Evolutionary conservation across 352 stramenopile genomes (phyloP), one percentile per base, ranked within the genome.

Genomic region (Blastocystis sp.): DNA sequence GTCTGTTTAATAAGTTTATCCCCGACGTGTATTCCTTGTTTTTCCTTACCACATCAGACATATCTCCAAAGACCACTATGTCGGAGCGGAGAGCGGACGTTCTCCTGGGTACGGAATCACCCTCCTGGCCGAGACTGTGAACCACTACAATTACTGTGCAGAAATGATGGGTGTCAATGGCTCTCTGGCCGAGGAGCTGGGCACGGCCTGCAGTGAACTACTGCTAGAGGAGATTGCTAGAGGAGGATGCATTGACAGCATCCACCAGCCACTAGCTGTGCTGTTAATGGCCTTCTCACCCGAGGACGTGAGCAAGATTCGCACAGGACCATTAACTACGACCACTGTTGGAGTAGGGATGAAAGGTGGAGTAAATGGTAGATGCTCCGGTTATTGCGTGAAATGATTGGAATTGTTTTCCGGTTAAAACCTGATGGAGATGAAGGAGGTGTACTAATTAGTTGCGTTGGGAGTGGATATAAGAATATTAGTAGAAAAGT

Each of bases 51-150:
- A 78, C 1, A 6, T 5, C 55, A 89, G 78, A 18, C 78, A 89
- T 93, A 99, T 99, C 90, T 96, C 98, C 92, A 99, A 97, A 45
- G 97, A 99, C 92, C 96, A 98, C 90, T 98, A 98, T 92, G 98
- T 96, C 81, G 95, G 95, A 54, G 92, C 93, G 39, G 79, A 90
- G 30, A 43, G 37, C 69, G 41, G 90, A 45, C 30, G 75, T 24
- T 76, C 90, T 87, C 96, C 97, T 0, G 96, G 96, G 43, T 96
- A 98, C 79, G 95, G 94, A 79, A 90, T 98, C 24, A 94, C 95
- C 39, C 92, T 99, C 9, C 94, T 98, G n/a, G 95, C 96, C 0
- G 96, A 99, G 92, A 98, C 95, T n/a, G 99, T 96, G 6, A 98
- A 95, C 2, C 97, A 97, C 11, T 93, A 97, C 20, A 94, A 98